Evolutionary conservation across 208 protist genomes (phyloP).

Genomic region (Leptomonas seymouri): DNA sequence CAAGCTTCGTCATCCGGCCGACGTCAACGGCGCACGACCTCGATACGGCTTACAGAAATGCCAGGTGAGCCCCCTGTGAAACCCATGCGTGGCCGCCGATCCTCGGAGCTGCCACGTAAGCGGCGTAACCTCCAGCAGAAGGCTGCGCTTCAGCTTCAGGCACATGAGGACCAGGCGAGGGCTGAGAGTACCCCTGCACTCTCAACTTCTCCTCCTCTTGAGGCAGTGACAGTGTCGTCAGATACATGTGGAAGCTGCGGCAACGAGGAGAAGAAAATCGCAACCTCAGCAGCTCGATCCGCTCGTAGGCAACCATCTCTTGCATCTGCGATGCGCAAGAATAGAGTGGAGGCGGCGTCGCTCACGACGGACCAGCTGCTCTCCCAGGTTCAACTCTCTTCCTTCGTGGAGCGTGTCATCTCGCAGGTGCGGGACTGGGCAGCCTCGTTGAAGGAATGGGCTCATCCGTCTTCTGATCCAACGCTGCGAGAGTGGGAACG

Average conservation of each 20-base stretch:
- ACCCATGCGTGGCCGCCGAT: conserved; percentile 30
- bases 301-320: background rate
- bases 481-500: conserved; percentile 41
- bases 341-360: background rate
- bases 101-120: conserved; percentile 13
- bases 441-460: conserved; percentile 33
- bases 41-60: background rate
- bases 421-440: conserved; percentile 27
- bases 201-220: background rate
- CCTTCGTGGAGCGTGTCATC: conserved; percentile 24
- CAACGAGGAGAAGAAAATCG: background rate
- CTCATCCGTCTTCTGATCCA: conserved; percentile 31
- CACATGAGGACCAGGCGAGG: background rate
- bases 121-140: conserved; percentile 14
- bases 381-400: conserved; percentile 13
- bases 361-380: conserved; percentile 27
- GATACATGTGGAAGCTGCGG: background rate
- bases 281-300: background rate
- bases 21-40: conserved; percentile 1
- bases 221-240: background rate
- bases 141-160: conserved; percentile 17
- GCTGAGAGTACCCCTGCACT: background rate
- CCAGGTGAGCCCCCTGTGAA: background rate
- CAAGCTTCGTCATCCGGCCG: background rate
- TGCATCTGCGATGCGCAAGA: background rate